These are phyloP conservation scores for Saccharomycodes ludwigii DNA, from an alignment of 805 yeast genomes.

Conservation along the genomic window DNA sequence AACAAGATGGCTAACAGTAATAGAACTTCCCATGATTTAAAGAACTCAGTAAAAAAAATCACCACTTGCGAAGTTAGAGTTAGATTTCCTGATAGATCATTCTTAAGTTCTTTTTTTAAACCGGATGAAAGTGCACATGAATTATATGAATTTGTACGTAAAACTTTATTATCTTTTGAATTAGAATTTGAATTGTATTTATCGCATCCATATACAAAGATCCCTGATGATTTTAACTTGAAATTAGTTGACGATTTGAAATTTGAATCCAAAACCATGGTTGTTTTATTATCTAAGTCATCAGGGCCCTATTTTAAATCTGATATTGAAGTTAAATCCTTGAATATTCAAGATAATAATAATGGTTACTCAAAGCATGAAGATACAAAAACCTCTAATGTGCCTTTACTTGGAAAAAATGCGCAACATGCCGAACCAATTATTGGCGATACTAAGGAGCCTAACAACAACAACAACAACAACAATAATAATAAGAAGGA, in stretches of 20 bases:
- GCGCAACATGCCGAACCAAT: too few species aligned
- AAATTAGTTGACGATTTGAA: conserved; percentile 26
- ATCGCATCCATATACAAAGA: conserved; percentile 34
- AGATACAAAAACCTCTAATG: too few species aligned
- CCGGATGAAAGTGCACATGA: conserved; percentile 28
- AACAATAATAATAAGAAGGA: too few species aligned
- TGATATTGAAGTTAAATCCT: conserved; percentile 10
- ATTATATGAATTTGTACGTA: conserved; percentile 19
- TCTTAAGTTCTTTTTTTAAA: conserved; percentile 37
- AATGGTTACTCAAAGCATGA: too few species aligned
- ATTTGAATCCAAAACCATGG: conserved; percentile 35
- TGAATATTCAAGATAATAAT: conserved; percentile 1
- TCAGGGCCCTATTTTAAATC: conserved; percentile 20
- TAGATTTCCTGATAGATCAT: conserved; percentile 45
- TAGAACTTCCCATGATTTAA: conserved; percentile 25
- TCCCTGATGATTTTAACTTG: conserved; percentile 21
- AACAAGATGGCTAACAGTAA: conserved; percentile 30
- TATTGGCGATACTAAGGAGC: too few species aligned
- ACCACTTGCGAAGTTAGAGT: conserved; percentile 34
- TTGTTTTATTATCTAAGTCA: conserved; percentile 23
- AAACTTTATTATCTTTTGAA: conserved; percentile 20
- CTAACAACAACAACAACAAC: too few species aligned
- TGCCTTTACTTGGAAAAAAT: too few species aligned
- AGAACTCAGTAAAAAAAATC: conserved; percentile 17
- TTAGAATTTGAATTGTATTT: conserved; percentile 28